Evolutionary conservation across 495 filamentous ascomycete species (phyloP).

Genomic region (Penicillium verhagenii): DNA sequence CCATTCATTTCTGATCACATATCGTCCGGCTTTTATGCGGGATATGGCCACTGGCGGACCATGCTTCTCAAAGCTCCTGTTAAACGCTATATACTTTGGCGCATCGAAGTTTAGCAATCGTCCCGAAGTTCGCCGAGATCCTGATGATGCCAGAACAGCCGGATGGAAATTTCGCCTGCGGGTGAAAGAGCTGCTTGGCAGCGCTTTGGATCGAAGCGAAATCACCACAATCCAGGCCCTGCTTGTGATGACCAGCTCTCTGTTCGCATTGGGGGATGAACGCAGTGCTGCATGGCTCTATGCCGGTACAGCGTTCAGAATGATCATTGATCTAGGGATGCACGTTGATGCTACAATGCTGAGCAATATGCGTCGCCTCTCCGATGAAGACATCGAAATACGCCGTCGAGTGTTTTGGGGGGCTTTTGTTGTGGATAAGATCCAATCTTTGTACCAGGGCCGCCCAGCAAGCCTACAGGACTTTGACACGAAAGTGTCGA

Average conservation of each 20-base stretch:
- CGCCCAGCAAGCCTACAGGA: conserved; percentile 28
- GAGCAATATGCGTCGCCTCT: conserved; percentile 15
- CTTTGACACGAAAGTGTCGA: conserved; percentile 26
- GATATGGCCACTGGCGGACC: conserved; percentile 38
- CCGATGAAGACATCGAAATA: conserved; percentile 38
- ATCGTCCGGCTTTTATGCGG: conserved; percentile 43
- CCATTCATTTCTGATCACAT: conserved; percentile 31
- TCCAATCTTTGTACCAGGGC: conserved; percentile 38
- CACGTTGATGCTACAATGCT: conserved; percentile 29
- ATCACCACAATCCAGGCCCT: conserved; percentile 33
- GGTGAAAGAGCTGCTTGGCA: conserved; percentile 28
- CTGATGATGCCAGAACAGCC: conserved; percentile 21
- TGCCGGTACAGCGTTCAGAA: conserved; percentile 33
- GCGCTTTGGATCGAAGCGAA: conserved; percentile 24
- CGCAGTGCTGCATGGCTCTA: conserved; percentile 38
- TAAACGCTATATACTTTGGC: conserved; percentile 42
- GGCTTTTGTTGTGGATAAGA: conserved; percentile 38
- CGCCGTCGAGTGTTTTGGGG: conserved; percentile 44
- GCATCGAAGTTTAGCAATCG: conserved; percentile 35
- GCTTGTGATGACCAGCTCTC: conserved; percentile 29
- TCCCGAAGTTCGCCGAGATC: conserved; percentile 30
- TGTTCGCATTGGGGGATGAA: conserved; percentile 28
- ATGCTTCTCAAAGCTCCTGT: conserved; percentile 39
- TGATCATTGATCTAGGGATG: conserved; percentile 42
- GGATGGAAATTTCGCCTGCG: conserved; percentile 30